phyloP scores from a whole-genome alignment of 148 eudicot genomes.

The Camellia sinensis region DNA sequence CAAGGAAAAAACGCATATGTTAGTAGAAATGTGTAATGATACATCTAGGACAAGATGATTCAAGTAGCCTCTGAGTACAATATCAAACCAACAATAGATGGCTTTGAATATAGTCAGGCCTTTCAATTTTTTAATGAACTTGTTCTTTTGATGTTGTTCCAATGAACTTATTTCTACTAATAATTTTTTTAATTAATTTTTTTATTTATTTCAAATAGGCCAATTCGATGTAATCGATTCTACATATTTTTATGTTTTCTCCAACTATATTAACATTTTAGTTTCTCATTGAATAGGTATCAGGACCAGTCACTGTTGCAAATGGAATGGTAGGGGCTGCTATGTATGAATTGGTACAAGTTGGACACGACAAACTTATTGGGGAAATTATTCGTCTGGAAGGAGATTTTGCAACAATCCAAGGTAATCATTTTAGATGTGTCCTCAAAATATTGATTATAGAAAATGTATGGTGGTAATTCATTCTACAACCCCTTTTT shows the following conservation, averaged over 20 bases:
- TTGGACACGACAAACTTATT: constrained; percentile 95
- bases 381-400: constrained; percentile 96
- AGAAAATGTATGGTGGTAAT: no score
- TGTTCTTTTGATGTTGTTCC: neutral
- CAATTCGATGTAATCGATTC: neutral
- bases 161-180: neutral
- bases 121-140: neutral
- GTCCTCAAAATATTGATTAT: neutral
- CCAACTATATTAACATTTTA: neutral
- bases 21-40: no score
- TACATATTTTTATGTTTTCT: neutral
- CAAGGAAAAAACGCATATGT: no score
- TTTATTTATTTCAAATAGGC: neutral
- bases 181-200: neutral
- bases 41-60: neutral
- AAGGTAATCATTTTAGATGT: constrained; percentile 44
- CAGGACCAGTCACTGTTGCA: constrained; percentile 99
- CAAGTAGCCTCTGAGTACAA: neutral
- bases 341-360: constrained; percentile 98
- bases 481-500: no score
- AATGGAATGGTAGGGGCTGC: constrained; percentile 99
- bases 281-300: constrained; percentile 47
- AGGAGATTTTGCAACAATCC: constrained; percentile 99
- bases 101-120: no score
- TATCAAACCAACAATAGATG: neutral